Base-by-base conservation (phyloP, 2,329 filamentous ascomycete species). In the Penicillium fuscoglaucum region DNA sequence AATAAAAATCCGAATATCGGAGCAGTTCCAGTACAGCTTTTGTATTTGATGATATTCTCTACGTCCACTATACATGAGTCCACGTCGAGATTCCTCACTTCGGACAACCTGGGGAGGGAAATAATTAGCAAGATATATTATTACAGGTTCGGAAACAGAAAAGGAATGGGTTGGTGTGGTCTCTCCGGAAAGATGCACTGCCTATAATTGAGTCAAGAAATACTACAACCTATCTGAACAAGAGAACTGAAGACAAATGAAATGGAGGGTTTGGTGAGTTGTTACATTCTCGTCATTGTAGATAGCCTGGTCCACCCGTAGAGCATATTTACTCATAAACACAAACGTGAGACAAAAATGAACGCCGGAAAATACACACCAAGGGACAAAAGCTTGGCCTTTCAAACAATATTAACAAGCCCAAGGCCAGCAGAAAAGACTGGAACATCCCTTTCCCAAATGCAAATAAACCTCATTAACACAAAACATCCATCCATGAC, bases 351-450 rank as follows among this genome's bases (percentile, higher is more conserved):
- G 52, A 47, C 53, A 57, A 9, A 40, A 45, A 43, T 37, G 4
- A 55, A 58, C 57, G 50, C 50, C 51, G 19, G 19, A 57, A 55
- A 19, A 31, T 24, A 37, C n/a, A 33, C 29, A 59, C 13, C 40
- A 47, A 37, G 37, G 43, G 37, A 44, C 39, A 52, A 58, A 35
- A 46, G 53, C 48, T 49, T 55, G 24, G 45, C 56, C 56, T 37
- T 52, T 43, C 49, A 59, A 58, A 52, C 52, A 59, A 57, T 64
- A 65, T 65, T 56, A 54, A 61, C 62, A 66, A 43, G 52, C 55
- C 41, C 37, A 29, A 31, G 35, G 39, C 51, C 45, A 56, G 52
- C 45, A 55, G 39, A 47, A 57, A 65, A 52, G 8, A 60, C 37
- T 15, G 33, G 44, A 48, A 44, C 44, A 41, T 57, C 21, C 58